Evolutionary conservation across 805 yeast species (phyloP), one percentile per base, ranked within the genome.

Genomic region (Maudiozyma barnettii): DNA sequence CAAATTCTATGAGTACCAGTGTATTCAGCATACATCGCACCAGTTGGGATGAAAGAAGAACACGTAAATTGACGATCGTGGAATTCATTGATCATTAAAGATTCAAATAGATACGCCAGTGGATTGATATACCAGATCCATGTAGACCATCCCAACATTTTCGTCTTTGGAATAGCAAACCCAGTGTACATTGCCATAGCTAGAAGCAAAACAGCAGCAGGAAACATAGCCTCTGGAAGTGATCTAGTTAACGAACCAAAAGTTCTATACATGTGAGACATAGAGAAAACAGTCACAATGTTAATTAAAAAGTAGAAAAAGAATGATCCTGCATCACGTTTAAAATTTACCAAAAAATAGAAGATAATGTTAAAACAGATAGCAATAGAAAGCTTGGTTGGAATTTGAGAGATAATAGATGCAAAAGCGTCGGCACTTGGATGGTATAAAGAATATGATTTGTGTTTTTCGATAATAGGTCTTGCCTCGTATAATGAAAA

Each of bases 391-490:
- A 77, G 36, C 57, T 78, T 77, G 42, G 71, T 58, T 3, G 84
- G 84, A 31, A 79, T 51, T 54, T 80, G 82, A 9, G 82, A 70
- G n/a, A 79, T 52, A 48, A 81, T 71, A 2, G 81, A 75, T 0
- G 84, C 80, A 39, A 81, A 55, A 0, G 86, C 83, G 54, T 81
- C 82, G 3, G 86, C 81, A 45, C 78, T 67, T 7, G 84, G 82
- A 50, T 74, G 80, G 53, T 79, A 79, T 37, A 79, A 60, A 1
- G 81, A 78, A 54, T 72, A 79, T 23, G 71, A 70, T 52, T 73
- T 73, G 51, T 79, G 85, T 57, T 80, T 79, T 53, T 76, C 79
- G 31, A 77, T 74, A 50, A 80, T 72, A 14, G 77, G 73, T 56
- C 84, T 72, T 30, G 77, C 69, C 51, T 75, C 79, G 54, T 67